Percentiles rank a stretch among this genome's conserved stretches.
These are phyloP conservation scores for Hyaloperonospora brassicae DNA, from an alignment of 352 stramenopile genomes.

Conservation along the genomic window DNA sequence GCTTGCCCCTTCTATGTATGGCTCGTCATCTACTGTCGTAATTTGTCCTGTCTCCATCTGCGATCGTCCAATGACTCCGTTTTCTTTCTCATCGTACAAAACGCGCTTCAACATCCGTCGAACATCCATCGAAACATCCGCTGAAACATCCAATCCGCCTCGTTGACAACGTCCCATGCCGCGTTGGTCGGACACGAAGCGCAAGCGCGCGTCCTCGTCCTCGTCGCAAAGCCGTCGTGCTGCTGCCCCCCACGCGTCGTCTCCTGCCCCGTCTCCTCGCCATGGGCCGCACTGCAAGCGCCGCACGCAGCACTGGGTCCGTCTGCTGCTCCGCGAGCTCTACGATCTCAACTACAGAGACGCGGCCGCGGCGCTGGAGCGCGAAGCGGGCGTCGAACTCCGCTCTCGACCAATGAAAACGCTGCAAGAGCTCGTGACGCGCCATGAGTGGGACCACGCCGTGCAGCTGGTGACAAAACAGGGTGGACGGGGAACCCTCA, in stretches of 20 bases:
- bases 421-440: slow-evolving; percentile 35
- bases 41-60: too few species aligned
- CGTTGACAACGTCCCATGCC: too few species aligned
- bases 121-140: too few species aligned
- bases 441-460: slow-evolving; percentile 47
- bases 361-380: slow-evolving; percentile 41
- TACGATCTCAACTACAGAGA: slow-evolving; percentile 55
- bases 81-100: too few species aligned
- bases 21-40: too few species aligned
- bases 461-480: slow-evolving; percentile 30
- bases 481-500: background rate
- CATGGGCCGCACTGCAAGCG: slow-evolving; percentile 3
- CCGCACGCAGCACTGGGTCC: slow-evolving; percentile 41
- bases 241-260: background rate
- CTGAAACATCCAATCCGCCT: too few species aligned
- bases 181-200: slow-evolving; percentile 14
- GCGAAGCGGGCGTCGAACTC: slow-evolving; percentile 48
- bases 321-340: slow-evolving; percentile 63
- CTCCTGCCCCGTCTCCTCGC: background rate
- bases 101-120: too few species aligned
- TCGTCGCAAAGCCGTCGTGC: background rate
- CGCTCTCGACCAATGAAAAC: slow-evolving; percentile 45
- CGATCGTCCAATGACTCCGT: too few species aligned
- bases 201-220: slow-evolving; percentile 15
- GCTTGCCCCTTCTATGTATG: too few species aligned